A percentile compares a stretch with the other conserved stretches of the same genome.
Conservation (phyloP, 2,329 filamentous ascomycete genomes). For the Neofusicoccum ribis region DNA sequence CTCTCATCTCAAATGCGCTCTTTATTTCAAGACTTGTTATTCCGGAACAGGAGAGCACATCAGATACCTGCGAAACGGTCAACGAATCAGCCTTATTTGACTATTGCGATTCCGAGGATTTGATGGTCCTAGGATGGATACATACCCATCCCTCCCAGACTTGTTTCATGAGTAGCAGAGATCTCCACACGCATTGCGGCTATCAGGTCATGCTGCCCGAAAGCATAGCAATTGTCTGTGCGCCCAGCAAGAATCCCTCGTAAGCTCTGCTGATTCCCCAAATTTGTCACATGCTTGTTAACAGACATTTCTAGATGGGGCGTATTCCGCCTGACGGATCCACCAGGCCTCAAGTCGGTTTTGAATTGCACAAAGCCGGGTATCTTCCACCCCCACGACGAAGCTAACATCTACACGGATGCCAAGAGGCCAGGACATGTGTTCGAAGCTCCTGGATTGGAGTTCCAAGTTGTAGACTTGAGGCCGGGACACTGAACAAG, state of each 20-base stretch:
- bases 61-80: slow-evolving; percentile 91
- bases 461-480: slow-evolving; percentile 68
- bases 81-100: slow-evolving; percentile 85
- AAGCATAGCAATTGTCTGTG: slow-evolving; percentile 95
- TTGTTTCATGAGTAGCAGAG: slow-evolving; percentile 95
- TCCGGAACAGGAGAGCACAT: slow-evolving; percentile 84
- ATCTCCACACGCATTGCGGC: slow-evolving; percentile 88
- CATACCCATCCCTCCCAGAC: slow-evolving; percentile 96
- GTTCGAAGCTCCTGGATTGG: slow-evolving; percentile 56
- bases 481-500: slow-evolving; percentile 23
- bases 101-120: slow-evolving; percentile 79
- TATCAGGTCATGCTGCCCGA: slow-evolving; percentile 97
- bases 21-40: slow-evolving; percentile 89
- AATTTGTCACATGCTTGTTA: not conserved
- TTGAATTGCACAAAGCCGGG: slow-evolving; percentile 74
- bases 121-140: slow-evolving; percentile 93
- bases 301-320: slow-evolving; percentile 64
- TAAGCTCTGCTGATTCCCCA: slow-evolving; percentile 47
- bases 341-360: slow-evolving; percentile 84
- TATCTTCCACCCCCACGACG: slow-evolving; percentile 77
- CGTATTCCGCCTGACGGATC: slow-evolving; percentile 89
- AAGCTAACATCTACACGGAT: slow-evolving; percentile 75
- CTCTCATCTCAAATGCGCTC: slow-evolving; percentile 85
- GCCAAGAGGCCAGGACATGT: slow-evolving; percentile 62
- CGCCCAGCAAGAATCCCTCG: slow-evolving; percentile 75